These are phyloP conservation scores for Ophiocordyceps australis DNA, from an alignment of 2,329 filamentous ascomycete species.

Conservation along the genomic window DNA sequence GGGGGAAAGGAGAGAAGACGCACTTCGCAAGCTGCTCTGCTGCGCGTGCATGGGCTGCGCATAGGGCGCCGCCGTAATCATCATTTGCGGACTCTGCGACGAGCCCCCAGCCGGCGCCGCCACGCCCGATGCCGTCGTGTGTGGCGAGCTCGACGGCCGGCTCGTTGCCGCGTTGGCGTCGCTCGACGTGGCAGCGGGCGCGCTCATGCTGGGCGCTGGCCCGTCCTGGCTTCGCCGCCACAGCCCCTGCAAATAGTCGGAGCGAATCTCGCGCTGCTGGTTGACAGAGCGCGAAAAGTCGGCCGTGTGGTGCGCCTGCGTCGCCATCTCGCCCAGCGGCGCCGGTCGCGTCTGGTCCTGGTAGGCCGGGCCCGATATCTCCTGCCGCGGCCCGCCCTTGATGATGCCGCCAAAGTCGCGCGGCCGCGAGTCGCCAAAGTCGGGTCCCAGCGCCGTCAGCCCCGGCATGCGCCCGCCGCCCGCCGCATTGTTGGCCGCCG, in stretches of 20 bases:
- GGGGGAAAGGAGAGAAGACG: conserved; percentile 31
- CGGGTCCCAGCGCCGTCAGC: conserved; percentile 66
- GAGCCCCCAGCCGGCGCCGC: conserved; percentile 39
- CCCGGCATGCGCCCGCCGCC: conserved; percentile 66
- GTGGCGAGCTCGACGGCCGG: conserved; percentile 38
- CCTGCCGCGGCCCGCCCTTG: conserved; percentile 68
- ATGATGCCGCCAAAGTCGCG: conserved; percentile 69
- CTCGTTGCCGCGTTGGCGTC: conserved; percentile 27
- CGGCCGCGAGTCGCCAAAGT: conserved; percentile 58
- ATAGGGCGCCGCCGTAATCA: conserved; percentile 49
- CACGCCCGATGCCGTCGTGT: conserved; percentile 32
- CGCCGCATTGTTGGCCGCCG: conserved; percentile 41
- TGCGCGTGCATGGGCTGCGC: conserved; percentile 54
- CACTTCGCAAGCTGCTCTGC: conserved; percentile 53
- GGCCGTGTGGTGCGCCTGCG: conserved; percentile 72
- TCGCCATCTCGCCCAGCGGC: conserved; percentile 59
- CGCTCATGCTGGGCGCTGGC: conserved; percentile 31
- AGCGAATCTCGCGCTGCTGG: conserved; percentile 61
- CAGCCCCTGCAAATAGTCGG: conserved; percentile 60
- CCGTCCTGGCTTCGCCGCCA: conserved; percentile 76
- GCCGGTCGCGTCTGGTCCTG: conserved; percentile 70
- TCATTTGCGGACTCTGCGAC: conserved; percentile 46
- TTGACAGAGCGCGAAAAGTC: conserved; percentile 81
- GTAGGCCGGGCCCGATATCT: conserved; percentile 74
- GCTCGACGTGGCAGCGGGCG: conserved; percentile 24